Conservation (phyloP, 2,329 filamentous ascomycete species). For the Parastagonospora nodorum region DNA sequence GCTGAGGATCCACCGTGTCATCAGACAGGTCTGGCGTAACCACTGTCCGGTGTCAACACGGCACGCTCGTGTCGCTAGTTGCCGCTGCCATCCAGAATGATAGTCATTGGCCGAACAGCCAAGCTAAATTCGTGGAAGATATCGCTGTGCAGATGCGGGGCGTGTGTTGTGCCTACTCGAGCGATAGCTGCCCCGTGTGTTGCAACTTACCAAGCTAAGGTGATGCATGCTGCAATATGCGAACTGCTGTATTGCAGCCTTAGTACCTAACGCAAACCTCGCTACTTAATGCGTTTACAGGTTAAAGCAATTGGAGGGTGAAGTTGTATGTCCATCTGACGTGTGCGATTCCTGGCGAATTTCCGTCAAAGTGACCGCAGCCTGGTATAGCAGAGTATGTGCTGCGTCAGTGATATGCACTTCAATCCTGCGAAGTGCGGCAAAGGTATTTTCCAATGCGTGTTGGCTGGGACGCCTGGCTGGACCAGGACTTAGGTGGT, state of each 20-base stretch:
- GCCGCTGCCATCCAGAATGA: conserved; percentile 2
- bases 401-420: too few relatives aligned
- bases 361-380: too few relatives aligned
- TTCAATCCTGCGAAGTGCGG: too few relatives aligned
- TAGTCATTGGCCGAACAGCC: conserved; percentile 8
- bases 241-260: conserved; percentile 13
- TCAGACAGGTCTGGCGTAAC: conserved; percentile 10
- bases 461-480: too few relatives aligned
- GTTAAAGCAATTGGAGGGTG: not conserved
- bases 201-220: conserved; percentile 8
- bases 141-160: conserved; percentile 15
- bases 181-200: not conserved
- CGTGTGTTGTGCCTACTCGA: not conserved
- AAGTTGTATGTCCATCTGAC: not conserved
- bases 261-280: not conserved
- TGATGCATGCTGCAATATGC: conserved; percentile 19
- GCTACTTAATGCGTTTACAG: too few relatives aligned
- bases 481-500: too few relatives aligned
- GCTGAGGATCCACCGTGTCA: conserved; percentile 14
- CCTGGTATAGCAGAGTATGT: too few relatives aligned
- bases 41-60: conserved; percentile 21
- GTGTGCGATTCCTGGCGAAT: too few relatives aligned
- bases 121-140: conserved; percentile 8
- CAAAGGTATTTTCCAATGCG: too few relatives aligned
- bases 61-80: conserved; percentile 1